Conservation (phyloP, 345 rosid genomes). For the Anacardium occidentale region DNA sequence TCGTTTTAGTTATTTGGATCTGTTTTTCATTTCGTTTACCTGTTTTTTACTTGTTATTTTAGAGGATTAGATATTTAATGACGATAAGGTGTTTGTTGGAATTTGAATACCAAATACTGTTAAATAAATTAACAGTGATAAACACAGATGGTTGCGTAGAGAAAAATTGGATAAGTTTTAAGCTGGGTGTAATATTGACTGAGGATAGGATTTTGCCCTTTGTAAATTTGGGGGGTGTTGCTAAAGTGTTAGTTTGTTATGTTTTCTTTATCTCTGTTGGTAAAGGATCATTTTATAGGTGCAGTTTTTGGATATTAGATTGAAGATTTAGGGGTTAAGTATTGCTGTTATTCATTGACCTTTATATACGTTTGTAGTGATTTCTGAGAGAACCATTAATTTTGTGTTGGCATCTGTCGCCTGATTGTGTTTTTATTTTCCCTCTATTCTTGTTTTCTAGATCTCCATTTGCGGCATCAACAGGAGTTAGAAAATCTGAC, state of each 20-base stretch:
- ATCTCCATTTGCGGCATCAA: conserved; percentile 55
- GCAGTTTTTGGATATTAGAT: background rate
- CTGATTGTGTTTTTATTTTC: conserved; percentile 6
- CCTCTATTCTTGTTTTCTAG: conserved; percentile 35
- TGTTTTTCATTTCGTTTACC: background rate
- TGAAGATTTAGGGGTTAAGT: background rate
- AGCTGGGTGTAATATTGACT: background rate
- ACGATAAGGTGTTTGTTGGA: too few species aligned
- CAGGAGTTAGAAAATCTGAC: conserved; percentile 72
- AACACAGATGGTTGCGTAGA: too few species aligned
- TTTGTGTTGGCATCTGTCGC: background rate
- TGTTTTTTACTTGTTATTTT: background rate
- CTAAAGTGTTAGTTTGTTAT: background rate
- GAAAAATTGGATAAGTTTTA: background rate
- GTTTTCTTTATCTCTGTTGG: background rate
- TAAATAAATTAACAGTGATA: background rate
- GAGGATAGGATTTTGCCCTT: background rate
- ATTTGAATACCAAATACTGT: too few species aligned
- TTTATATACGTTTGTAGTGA: background rate
- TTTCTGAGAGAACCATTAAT: background rate
- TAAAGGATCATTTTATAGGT: background rate
- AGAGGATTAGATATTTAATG: background rate
- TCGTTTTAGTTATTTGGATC: background rate
- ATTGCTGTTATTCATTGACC: background rate
- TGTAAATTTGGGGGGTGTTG: background rate